Percentiles rank a stretch among this genome's conserved stretches.
Evolutionary conservation across 169 alveolate genomes (phyloP).

Genomic region (Plasmodium cynomolgi): DNA sequence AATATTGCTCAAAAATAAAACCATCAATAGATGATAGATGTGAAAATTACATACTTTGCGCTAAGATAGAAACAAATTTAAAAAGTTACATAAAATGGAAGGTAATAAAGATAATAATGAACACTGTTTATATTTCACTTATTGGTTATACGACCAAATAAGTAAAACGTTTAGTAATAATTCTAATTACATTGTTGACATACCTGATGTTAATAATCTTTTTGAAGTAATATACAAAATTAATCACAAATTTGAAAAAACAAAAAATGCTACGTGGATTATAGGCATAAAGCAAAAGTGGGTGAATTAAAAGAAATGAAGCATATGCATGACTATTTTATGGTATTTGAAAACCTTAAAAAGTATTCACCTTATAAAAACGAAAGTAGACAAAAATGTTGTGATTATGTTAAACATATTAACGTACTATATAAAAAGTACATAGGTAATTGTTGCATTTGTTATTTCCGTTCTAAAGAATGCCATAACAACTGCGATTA

Average conservation of each 20-base stretch:
- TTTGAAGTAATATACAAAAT: not conserved
- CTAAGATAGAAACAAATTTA: too few species aligned
- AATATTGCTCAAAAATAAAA: too few species aligned
- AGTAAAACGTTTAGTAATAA: not conserved
- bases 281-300: not conserved
- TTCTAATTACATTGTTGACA: not conserved
- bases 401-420: not conserved
- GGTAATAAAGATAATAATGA: too few species aligned
- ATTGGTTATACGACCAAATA: not conserved
- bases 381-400: not conserved
- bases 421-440: not conserved
- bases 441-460: not conserved
- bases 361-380: not conserved
- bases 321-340: not conserved
- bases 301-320: not conserved
- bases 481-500: not conserved
- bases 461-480: not conserved
- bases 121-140: not conserved
- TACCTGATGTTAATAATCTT: not conserved
- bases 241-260: not conserved
- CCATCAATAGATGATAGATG: too few species aligned
- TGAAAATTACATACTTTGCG: too few species aligned
- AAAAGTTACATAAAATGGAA: too few species aligned
- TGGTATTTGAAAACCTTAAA: not conserved
- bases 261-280: not conserved